phyloP scores from a whole-genome alignment of 2,329 filamentous ascomycete species.

The Pseudogymnoascus sp. region DNA sequence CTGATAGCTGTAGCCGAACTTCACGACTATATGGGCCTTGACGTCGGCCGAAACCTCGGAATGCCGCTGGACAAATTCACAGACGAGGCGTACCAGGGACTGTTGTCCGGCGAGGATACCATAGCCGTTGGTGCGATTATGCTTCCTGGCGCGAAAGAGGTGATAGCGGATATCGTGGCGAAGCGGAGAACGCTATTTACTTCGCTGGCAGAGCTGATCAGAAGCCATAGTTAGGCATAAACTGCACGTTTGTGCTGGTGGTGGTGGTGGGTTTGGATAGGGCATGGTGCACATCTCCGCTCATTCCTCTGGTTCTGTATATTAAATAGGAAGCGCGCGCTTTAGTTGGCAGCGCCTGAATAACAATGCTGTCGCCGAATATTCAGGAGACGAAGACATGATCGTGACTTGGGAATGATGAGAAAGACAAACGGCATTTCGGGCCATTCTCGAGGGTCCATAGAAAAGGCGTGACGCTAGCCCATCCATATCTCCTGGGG shows the following conservation, averaged over 20 bases:
- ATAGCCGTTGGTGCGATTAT: conserved; percentile 16
- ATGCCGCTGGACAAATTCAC: conserved; percentile 41
- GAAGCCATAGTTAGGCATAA: neutral
- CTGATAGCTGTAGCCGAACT: conserved; percentile 28
- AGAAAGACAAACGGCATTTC: neutral
- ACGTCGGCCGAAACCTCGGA: conserved; percentile 35
- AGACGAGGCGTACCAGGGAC: conserved; percentile 25
- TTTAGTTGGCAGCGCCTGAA: neutral
- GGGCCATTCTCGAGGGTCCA: neutral
- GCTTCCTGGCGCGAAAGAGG: neutral
- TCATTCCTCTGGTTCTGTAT: neutral
- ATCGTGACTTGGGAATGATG: neutral
- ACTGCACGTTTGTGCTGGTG: neutral
- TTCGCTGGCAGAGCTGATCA: neutral
- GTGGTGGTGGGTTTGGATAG: neutral
- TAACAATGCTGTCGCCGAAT: neutral
- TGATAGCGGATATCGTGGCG: neutral
- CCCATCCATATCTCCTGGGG: neutral
- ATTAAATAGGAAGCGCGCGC: neutral
- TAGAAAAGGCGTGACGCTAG: neutral
- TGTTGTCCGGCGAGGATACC: conserved; percentile 15
- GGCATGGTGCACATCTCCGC: neutral
- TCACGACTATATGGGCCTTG: conserved; percentile 37
- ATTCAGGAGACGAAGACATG: neutral
- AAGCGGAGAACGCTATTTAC: neutral